Base-by-base conservation (phyloP, 768 basidiomycete species). In the Boletus rex-veris region DNA sequence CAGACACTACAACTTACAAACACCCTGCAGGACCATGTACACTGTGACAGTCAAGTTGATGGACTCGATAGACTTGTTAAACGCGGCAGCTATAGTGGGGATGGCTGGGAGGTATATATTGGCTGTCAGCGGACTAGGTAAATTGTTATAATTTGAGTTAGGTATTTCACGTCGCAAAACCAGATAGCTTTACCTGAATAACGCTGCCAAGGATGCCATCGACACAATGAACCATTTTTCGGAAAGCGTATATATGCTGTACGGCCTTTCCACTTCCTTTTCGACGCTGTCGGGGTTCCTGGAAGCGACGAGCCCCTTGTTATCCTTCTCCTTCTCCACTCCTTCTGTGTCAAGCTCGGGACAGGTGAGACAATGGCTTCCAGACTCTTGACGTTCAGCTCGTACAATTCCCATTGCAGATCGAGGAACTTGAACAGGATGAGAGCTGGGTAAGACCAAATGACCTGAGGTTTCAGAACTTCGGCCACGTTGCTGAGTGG, bases 31-130 rank as follows among this genome's bases (percentile, higher is more conserved):
- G n/a, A 79, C 61, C 73, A 84, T 78, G 60, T 83, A 83, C 16
- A 79, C 69, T 0, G 83, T 84, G 18, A 92, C 85, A 8, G 90
- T 89, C 39, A 93, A 66, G 64, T 91, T 92, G 38, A 92, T 90
- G 10, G 84, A 74, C 60, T 90, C 87, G 9, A 77, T 77, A 0
- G 84, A 81, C 52, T 82, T 81, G 60, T 84, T 65, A 63, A 94
- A 83, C 6, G 72, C 78, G 3, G 55, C 56, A 1, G 84, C 76
- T 21, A 93, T 71, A 0, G 79, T 75, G 1, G 90, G 91, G 38
- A 94, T 85, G 12, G 84, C 88, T 7, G 90, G 89, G 44, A 90
- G 81, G 64, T 90, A 92, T 52, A 91, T 86, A 52, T 84, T 90
- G 4, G 87, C 78, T 2, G 88, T 87, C 11, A 90, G 71, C 0